These are phyloP conservation scores for Trichoderma polysporum DNA, from an alignment of 2,329 filamentous ascomycete genomes.

Conservation along the genomic window DNA sequence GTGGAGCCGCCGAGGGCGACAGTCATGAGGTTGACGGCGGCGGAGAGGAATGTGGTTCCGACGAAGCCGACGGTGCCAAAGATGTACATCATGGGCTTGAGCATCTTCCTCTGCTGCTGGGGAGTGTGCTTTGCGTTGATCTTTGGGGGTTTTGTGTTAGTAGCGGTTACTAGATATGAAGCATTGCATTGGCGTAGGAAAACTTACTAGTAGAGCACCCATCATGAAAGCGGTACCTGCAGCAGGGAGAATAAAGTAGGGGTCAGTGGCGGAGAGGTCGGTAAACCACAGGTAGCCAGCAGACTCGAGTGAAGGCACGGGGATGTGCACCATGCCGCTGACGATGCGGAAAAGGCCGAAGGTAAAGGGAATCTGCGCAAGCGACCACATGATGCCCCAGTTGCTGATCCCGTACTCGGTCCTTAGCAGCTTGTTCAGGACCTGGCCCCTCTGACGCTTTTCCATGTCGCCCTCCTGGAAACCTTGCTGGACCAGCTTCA, in stretches of 20 bases:
- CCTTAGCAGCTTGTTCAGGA: conserved; percentile 38
- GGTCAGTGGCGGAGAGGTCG: conserved; percentile 75
- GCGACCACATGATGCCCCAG: conserved; percentile 38
- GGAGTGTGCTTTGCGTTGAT: conserved; percentile 38
- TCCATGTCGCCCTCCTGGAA: conserved; percentile 44
- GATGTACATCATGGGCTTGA: conserved; percentile 44
- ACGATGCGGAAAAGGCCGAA: conserved; percentile 80
- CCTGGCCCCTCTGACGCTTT: conserved; percentile 37
- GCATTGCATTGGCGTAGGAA: too few species aligned
- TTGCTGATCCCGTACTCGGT: conserved; percentile 39
- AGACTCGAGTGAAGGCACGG: conserved; percentile 73
- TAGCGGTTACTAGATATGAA: background rate
- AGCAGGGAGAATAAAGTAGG: conserved; percentile 71
- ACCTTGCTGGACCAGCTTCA: conserved; percentile 52
- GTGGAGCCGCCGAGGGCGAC: conserved; percentile 41
- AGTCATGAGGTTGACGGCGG: conserved; percentile 50
- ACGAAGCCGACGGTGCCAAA: conserved; percentile 46
- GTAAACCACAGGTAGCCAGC: conserved; percentile 76
- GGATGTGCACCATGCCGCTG: conserved; percentile 70
- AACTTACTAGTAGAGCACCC: conserved; percentile 52
- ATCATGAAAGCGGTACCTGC: conserved; percentile 57
- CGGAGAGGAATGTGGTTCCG: conserved; percentile 48
- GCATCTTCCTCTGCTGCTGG: conserved; percentile 36
- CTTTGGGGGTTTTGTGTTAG: conserved; percentile 29
- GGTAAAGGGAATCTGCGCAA: conserved; percentile 62